phyloP scores from a whole-genome alignment of 768 basidiomycete species.

The Trametes cubensis region DNA sequence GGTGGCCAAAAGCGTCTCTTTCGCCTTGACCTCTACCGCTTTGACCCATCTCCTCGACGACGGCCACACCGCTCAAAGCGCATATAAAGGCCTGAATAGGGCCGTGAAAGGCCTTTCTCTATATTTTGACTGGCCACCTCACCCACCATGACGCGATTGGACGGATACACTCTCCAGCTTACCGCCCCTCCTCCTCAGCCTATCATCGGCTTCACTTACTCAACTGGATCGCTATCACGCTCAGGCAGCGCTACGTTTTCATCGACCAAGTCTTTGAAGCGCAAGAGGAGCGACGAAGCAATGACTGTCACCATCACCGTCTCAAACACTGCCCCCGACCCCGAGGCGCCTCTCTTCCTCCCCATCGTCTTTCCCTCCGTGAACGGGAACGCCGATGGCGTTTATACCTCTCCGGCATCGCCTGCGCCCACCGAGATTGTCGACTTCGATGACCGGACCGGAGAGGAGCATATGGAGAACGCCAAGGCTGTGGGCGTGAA shows the following conservation, averaged over 20 bases:
- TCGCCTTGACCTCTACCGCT: neutral
- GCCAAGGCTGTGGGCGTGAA: conserved; percentile 33
- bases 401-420: conserved; percentile 24
- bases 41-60: neutral
- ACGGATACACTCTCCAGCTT: conserved; percentile 12
- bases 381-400: neutral
- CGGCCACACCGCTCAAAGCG: neutral
- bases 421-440: conserved; percentile 35
- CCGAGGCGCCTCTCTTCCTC: conserved; percentile 1
- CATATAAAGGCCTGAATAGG: neutral
- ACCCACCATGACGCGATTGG: conserved; percentile 10
- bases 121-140: neutral
- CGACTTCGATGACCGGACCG: conserved; percentile 3
- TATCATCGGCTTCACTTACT: conserved; percentile 14
- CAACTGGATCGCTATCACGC: conserved; percentile 11
- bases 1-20: neutral
- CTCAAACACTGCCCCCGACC: neutral
- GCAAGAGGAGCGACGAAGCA: conserved; percentile 15
- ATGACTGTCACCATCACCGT: conserved; percentile 19
- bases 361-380: conserved; percentile 20
- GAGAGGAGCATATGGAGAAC: conserved; percentile 24
- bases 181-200: conserved; percentile 10
- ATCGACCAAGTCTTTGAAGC: conserved; percentile 4
- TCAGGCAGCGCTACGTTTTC: neutral
- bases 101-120: neutral